These are phyloP conservation scores for Castanea crenata DNA, from an alignment of 306 rosid species.

Conservation along the genomic window DNA sequence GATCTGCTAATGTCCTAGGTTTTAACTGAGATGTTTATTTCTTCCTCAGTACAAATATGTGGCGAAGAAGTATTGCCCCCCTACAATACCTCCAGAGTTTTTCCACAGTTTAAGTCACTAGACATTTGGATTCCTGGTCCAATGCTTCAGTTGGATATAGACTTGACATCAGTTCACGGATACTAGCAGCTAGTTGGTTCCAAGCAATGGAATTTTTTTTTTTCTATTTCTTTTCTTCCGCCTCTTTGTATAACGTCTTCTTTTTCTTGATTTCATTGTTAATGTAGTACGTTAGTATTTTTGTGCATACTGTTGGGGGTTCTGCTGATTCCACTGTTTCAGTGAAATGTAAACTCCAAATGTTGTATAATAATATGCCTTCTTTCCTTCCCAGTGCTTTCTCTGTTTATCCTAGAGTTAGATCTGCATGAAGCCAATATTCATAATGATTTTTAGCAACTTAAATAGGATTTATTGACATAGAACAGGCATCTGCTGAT, in stretches of 20 bases:
- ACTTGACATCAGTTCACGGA: constrained; percentile 11
- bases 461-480: too few species aligned
- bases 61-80: constrained; percentile 73
- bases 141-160: constrained; percentile 46
- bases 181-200: neutral
- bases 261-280: constrained; percentile 8
- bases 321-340: neutral
- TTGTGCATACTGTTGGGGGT: neutral
- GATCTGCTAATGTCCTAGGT: neutral
- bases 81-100: constrained; percentile 62
- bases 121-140: constrained; percentile 20
- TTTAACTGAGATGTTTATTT: neutral
- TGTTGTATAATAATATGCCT: neutral
- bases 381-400: neutral
- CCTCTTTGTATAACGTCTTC: constrained; percentile 30
- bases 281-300: constrained; percentile 19
- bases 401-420: neutral
- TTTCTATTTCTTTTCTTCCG: neutral
- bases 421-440: too few species aligned
- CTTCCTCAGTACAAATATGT: constrained; percentile 81
- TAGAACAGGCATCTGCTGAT: too few species aligned
- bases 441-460: too few species aligned
- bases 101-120: constrained; percentile 41
- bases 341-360: neutral
- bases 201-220: neutral